Base-by-base conservation (phyloP, 169 alveolate genomes). In the Plasmodium sp. region DNA sequence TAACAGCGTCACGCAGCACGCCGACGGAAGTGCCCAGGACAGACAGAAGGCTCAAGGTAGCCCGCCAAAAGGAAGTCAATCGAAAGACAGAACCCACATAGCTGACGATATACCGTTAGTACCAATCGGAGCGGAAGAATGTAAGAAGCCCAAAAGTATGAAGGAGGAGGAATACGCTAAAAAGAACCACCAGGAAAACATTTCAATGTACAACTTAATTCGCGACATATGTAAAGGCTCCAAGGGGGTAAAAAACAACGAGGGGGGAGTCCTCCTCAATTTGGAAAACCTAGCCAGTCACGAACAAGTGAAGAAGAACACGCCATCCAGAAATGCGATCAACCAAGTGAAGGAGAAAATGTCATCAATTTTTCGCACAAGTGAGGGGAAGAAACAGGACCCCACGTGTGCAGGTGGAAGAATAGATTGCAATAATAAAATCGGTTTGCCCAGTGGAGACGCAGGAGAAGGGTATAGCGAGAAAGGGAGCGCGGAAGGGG, bases 171-270 rank as follows among this genome's bases (percentile, higher is more conserved):
- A 31, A 83, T 18, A 27, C 48, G 41, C 14, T 27, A 36, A 58
- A 36, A 83, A 62, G 39, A 22, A 48, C 18, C 41, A 1, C 16
- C 73, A 33, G 10, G 58, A 34, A 58, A 27, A 27, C 18, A 43
- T 83, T 34, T 62, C 71, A 58, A 83, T 62, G 73, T 83, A 31
- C 74, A 71, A 62, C 33, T 83, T 83, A 83, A 62, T 56, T 31
- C 73, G 82, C 73, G 72, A 83, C 31, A 33, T 83, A 62, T 81
- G 39, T 81, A 83, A 83, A 58, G 14, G 73, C 2, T 83, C 31
- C 74, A 62, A 71, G 6, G 51, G 45, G 16, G 36, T 62, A n/a
- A 62, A 83, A 16, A 41, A 83, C 18, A 62, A 58, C n/a, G 72
- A 83, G 12, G 72, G 36, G 27, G 74, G 10, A 36, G 45, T 58